Percentiles rank a stretch among this genome's conserved stretches.
These are phyloP conservation scores for Podaxis pistillaris DNA, from an alignment of 768 basidiomycete genomes.

Conservation along the genomic window DNA sequence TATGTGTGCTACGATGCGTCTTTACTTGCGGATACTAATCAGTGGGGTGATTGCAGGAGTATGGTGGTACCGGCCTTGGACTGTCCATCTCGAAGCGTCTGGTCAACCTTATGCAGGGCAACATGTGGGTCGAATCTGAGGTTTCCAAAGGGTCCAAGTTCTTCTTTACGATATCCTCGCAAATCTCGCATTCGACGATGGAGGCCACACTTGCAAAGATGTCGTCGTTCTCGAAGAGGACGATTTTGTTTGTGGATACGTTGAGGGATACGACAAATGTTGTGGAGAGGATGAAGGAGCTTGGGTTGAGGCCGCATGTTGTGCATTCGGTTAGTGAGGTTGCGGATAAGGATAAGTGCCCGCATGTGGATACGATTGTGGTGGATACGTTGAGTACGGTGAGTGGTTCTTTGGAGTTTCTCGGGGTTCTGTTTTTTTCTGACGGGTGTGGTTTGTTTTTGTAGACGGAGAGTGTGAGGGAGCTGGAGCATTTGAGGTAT, in stretches of 20 bases:
- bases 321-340: slow-evolving; percentile 81
- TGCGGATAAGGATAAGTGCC: slow-evolving; percentile 74
- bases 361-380: slow-evolving; percentile 93
- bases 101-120: slow-evolving; percentile 95
- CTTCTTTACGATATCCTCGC: slow-evolving; percentile 94
- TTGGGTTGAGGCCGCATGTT: slow-evolving; percentile 76
- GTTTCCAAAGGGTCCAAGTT: slow-evolving; percentile 91
- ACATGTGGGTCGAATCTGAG: slow-evolving; percentile 98
- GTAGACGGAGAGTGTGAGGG: slow-evolving; percentile 86
- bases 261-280: slow-evolving; percentile 74
- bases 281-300: slow-evolving; percentile 69
- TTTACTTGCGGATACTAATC: neutral
- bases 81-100: slow-evolving; percentile 97
- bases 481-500: slow-evolving; percentile 92
- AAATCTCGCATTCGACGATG: slow-evolving; percentile 72
- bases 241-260: slow-evolving; percentile 92
- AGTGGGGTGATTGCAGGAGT: slow-evolving; percentile 57
- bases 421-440: slow-evolving; percentile 5
- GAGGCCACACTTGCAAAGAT: slow-evolving; percentile 78
- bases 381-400: slow-evolving; percentile 88
- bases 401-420: slow-evolving; percentile 28
- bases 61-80: slow-evolving; percentile 95
- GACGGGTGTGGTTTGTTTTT: slow-evolving; percentile 8
- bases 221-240: slow-evolving; percentile 82
- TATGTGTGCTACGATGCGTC: slow-evolving; percentile 29